Evolutionary conservation across 768 basidiomycete species (phyloP).

Genomic region (Lactarius vividus): DNA sequence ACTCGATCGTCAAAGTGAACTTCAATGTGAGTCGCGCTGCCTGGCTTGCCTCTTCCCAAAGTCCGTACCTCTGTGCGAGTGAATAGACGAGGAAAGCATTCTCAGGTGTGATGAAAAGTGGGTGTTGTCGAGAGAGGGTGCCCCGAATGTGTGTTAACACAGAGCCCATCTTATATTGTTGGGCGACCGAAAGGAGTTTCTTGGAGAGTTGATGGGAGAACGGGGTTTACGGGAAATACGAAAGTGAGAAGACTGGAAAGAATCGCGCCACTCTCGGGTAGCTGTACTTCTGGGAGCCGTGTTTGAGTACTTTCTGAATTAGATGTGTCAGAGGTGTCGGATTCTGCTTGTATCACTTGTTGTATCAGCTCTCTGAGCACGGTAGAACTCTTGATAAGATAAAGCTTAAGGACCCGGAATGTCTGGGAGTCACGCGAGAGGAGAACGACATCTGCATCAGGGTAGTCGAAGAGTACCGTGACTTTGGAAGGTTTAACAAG

Average conservation of each 20-base stretch:
- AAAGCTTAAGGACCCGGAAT: slow-evolving; percentile 4
- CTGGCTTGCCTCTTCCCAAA: not conserved
- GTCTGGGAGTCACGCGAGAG: not conserved
- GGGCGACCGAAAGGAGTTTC: slow-evolving; percentile 11
- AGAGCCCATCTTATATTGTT: slow-evolving; percentile 9
- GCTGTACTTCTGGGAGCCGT: not conserved
- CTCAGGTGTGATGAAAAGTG: not conserved
- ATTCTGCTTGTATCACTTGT: not conserved
- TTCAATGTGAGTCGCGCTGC: slow-evolving; percentile 4
- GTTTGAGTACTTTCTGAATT: not conserved
- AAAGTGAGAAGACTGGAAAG: slow-evolving; percentile 5
- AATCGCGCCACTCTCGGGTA: not conserved
- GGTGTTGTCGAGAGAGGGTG: not conserved
- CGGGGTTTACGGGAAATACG: not conserved
- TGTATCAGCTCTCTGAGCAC: not conserved
- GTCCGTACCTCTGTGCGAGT: slow-evolving; percentile 5
- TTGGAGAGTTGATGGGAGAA: not conserved
- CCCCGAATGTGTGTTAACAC: not conserved
- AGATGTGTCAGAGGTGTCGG: not conserved
- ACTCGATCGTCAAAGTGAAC: not conserved
- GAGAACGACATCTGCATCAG: slow-evolving; percentile 17
- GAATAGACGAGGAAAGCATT: not conserved
- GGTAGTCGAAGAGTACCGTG: slow-evolving; percentile 10
- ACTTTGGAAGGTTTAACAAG: not conserved
- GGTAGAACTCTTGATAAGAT: not conserved